Base-by-base conservation (phyloP, 176 grass and related monocot species). In the Rhynchospora tenuis region DNA sequence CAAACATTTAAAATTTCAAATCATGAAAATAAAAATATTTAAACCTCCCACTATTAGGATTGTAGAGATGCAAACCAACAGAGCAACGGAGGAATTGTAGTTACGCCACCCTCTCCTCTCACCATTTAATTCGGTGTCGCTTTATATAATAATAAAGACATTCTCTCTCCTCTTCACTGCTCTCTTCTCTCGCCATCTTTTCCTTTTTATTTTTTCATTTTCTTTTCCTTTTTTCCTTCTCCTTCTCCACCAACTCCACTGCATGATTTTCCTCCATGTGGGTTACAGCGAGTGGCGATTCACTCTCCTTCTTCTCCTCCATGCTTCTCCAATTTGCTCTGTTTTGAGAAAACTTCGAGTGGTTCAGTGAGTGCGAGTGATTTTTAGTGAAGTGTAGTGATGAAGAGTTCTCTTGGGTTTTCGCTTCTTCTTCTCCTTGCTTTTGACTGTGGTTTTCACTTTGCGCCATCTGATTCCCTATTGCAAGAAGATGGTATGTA, bases 401-500 rank as follows among this genome's bases (percentile, higher is more conserved):
- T 64, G 57, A 64, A 64, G 78, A 47, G 31, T 63, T 64, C 28
- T 28, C 26, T 67, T 68, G 23, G 43, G n/a, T 65, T 82, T 52
- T 66, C 80, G 19, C 60, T 52, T 45, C 28, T 80, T 15, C 44
- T 80, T 61, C 51, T 80, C 28, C 54, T 80, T 22, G 77, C 77
- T 61, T 20, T 80, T 42, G 38, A 61, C 29, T 80, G 56, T 80
- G 77, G 29, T 19, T 59, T 80, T 44, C 77, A 59, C 56, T 62
- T 42, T 59, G 54, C 9, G 77, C 77, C 52, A 23, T 80, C 77
- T 15, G 31, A 23, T 78, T 78, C 73, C 45, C 44, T 78, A 16
- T 78, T 29, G 14, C 64, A 83, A 67, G 22, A 83, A 31, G 43
- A 70, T 31, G 81, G 63, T 67, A 83, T 83, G 81, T 52, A 24